phyloP scores from a whole-genome alignment of 2,329 filamentous ascomycete genomes.

The Anthostomella pinea region DNA sequence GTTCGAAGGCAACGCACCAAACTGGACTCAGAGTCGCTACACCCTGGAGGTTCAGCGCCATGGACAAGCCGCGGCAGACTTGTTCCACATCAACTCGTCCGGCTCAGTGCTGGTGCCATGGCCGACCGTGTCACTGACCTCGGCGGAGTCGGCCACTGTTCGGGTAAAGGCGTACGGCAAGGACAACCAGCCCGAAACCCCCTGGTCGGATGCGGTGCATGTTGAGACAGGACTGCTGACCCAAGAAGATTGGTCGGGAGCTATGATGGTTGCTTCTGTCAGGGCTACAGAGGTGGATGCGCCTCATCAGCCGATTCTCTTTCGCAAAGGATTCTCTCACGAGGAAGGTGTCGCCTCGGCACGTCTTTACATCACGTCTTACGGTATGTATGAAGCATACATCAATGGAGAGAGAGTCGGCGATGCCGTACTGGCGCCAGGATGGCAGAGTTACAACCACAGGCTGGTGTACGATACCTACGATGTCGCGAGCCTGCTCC shows the following conservation, averaged over 20 bases:
- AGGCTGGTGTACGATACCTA: conserved; percentile 52
- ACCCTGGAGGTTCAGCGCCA: conserved; percentile 39
- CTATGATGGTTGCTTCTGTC: conserved; percentile 31
- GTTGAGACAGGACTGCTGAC: conserved; percentile 36
- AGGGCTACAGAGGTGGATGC: conserved; percentile 25
- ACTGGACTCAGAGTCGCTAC: conserved; percentile 45
- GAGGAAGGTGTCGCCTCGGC: conserved; percentile 30
- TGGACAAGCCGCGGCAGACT: conserved; percentile 4
- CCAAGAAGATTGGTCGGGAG: conserved; percentile 31
- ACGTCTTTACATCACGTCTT: conserved; percentile 45
- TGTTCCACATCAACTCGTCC: conserved; percentile 32
- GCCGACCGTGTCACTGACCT: conserved; percentile 36
- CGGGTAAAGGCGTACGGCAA: conserved; percentile 34
- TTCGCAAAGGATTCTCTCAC: conserved; percentile 35
- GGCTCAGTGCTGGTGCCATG: conserved; percentile 43
- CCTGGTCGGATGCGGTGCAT: conserved; percentile 30
- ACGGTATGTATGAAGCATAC: conserved; percentile 44
- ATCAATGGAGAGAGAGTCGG: conserved; percentile 46
- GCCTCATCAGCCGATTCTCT: conserved; percentile 30
- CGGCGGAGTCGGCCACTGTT: conserved; percentile 32
- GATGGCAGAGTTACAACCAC: conserved; percentile 50
- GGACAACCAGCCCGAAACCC: conserved; percentile 21
- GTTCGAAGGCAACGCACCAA: conserved; percentile 35
- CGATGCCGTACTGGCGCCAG: conserved; percentile 44
- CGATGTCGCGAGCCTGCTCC: conserved; percentile 45